Conservation (phyloP, 208 protist species). For the Wallacemonas sp. region DNA sequence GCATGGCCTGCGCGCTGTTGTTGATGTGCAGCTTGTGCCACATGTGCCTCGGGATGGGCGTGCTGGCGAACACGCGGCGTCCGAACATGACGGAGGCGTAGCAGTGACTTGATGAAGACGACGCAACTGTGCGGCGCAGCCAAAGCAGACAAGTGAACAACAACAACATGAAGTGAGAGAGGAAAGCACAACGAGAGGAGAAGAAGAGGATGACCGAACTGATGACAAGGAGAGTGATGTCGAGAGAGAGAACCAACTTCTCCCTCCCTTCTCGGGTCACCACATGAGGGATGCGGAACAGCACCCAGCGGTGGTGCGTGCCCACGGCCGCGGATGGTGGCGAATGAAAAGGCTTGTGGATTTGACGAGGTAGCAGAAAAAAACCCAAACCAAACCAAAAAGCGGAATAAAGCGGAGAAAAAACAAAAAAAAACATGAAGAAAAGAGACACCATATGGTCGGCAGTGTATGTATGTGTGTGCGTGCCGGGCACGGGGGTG, state of each 20-base stretch:
- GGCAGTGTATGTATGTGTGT: too few species aligned
- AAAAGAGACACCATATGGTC: neutral
- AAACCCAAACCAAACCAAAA: neutral
- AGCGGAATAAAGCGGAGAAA: neutral
- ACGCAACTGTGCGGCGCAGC: neutral
- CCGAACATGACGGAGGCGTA: conserved; percentile 55
- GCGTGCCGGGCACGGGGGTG: too few species aligned
- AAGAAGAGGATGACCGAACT: too few species aligned
- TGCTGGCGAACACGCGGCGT: conserved; percentile 76
- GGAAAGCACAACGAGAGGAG: too few species aligned
- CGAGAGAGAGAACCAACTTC: too few species aligned
- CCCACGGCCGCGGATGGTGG: too few species aligned
- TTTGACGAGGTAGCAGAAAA: conserved; percentile 6
- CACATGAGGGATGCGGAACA: too few species aligned
- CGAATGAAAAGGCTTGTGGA: neutral
- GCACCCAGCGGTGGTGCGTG: too few species aligned
- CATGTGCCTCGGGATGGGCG: conserved; percentile 63
- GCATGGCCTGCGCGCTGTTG: conserved; percentile 30
- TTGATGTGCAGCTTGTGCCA: conserved; percentile 74
- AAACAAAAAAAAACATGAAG: neutral
- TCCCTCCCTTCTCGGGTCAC: too few species aligned
- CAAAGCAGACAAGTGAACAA: conserved; percentile 7
- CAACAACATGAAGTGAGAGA: conserved; percentile 8
- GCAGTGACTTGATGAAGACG: too few species aligned
- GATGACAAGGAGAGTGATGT: too few species aligned